phyloP scores from a whole-genome alignment of 331 rosid genomes.

The Malus hybrid region DNA sequence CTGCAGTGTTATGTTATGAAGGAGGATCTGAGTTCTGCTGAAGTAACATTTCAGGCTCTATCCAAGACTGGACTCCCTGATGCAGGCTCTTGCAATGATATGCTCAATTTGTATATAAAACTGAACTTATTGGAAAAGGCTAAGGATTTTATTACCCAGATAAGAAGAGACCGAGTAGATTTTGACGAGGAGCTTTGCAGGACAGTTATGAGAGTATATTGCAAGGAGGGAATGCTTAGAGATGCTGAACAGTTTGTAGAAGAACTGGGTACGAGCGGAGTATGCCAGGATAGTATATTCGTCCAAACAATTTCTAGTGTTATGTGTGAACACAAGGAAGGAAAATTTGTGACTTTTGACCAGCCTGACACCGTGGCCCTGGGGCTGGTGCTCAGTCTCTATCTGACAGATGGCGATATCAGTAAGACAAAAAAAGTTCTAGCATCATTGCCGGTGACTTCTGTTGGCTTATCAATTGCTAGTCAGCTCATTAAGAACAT shows the following conservation, averaged over 20 bases:
- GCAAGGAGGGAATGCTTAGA: constrained; percentile 65
- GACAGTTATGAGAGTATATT: constrained; percentile 57
- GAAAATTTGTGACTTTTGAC: constrained; percentile 28
- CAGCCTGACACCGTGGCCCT: constrained; percentile 58
- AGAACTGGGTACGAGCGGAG: constrained; percentile 34
- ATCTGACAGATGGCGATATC: constrained; percentile 41
- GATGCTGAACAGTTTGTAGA: constrained; percentile 58
- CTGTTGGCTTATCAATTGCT: constrained; percentile 39
- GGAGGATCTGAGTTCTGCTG: constrained; percentile 64
- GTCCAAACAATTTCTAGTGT: constrained; percentile 42
- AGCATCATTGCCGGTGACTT: constrained; percentile 38
- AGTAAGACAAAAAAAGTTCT: constrained; percentile 36
- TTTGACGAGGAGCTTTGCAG: constrained; percentile 70
- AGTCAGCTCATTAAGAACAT: constrained; percentile 42
- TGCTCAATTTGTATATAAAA: constrained; percentile 59
- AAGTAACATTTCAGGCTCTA: constrained; percentile 58
- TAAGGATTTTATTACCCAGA: constrained; percentile 49
- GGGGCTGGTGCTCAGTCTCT: constrained; percentile 51
- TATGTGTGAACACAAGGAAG: constrained; percentile 31
- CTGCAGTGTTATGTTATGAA: constrained; percentile 79
- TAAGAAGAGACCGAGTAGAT: constrained; percentile 37
- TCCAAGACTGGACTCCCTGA: constrained; percentile 79
- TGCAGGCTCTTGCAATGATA: constrained; percentile 74
- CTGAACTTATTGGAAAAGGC: constrained; percentile 55
- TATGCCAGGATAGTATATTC: constrained; percentile 33